Evolutionary conservation across 2,329 filamentous ascomycete species (phyloP), one percentile per base, ranked within the genome.

Genomic region (Elsinoe australis): DNA sequence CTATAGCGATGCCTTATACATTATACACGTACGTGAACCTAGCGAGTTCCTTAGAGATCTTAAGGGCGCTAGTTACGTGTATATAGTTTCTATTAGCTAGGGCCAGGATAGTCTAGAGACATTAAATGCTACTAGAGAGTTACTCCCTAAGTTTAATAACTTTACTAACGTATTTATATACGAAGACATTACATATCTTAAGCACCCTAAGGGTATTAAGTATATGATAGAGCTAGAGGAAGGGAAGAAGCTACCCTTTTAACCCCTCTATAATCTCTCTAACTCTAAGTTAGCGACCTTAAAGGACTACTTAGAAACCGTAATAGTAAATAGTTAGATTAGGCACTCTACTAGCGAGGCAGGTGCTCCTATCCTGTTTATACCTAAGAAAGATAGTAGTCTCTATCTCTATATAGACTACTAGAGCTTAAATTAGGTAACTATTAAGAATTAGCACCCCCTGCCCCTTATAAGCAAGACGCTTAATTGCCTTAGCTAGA

Each of bases 391-490:
- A 12, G 44, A 53, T 29, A 41, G 51, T 34, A 51, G 19, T 0
- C 49, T 62, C 5, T 19, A 51, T 3, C 33, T 63, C 9, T 63
- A 54, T 49, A 50, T 65, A 2, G 54, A 67, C 41, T 66, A 64
- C 36, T n/a, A 52, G 21, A 31, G 44, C 1, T 41, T 66, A 24
- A 66, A 66, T 44, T 17, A 33, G 3, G 53, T 64, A 18, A 66
- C 54, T 1, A 47, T 56, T n/a, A 66, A 67, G 45, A 56, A 64
- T 49, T 19, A 49, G 2, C 60, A 61, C 31, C 53, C 49, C 0
- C 17, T 66, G 14, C 55, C 49, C 0, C 41, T 63, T 14, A 61
- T 64, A 22, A 42, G 41, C 2, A 51, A 65, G 45, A 53, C 53
- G 0, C 29, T 60, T 14, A 51, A 61, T 18, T n/a, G 39, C 1